These are phyloP conservation scores for Plicaturopsis crispa DNA, from an alignment of 768 basidiomycete genomes.

Conservation along the genomic window DNA sequence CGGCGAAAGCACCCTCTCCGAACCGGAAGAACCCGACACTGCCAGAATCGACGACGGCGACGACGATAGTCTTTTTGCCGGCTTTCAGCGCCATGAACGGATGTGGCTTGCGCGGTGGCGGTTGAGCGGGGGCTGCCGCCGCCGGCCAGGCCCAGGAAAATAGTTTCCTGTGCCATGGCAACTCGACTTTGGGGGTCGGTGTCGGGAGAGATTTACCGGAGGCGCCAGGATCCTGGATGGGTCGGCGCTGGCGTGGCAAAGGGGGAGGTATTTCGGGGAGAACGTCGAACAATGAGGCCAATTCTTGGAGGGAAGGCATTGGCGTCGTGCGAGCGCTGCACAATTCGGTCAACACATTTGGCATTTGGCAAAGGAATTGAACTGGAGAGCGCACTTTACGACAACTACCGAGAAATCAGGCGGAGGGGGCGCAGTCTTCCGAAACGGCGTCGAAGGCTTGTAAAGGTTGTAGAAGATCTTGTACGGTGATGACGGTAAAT, in stretches of 20 bases:
- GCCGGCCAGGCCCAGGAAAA: conserved; percentile 17
- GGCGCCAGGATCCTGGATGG: conserved; percentile 21
- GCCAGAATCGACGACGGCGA: conserved; percentile 86
- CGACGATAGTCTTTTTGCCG: conserved; percentile 75
- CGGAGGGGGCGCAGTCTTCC: conserved; percentile 63
- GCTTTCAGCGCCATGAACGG: conserved; percentile 78
- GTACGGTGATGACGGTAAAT: conserved; percentile 48
- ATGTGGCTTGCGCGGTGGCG: conserved; percentile 39
- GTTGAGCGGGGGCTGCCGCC: conserved; percentile 19
- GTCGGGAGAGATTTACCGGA: conserved; percentile 5
- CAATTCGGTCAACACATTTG: too few relatives aligned
- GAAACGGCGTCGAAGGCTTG: conserved; percentile 83
- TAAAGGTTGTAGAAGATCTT: conserved; percentile 85
- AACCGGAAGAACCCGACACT: conserved; percentile 87
- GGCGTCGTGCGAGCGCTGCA: conserved; percentile 76
- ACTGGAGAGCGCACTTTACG: conserved; percentile 70
- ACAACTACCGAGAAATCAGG: conserved; percentile 88
- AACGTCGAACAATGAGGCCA: conserved; percentile 61
- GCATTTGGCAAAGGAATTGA: too few relatives aligned
- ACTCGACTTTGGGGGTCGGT: background rate
- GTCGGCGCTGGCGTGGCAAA: conserved; percentile 36
- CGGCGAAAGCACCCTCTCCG: conserved; percentile 76
- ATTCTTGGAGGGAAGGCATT: conserved; percentile 76
- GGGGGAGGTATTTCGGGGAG: conserved; percentile 61
- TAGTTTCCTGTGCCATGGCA: conserved; percentile 1